A percentile compares a stretch with the other conserved stretches of the same genome.
Evolutionary conservation across 441 rosid genomes (phyloP).

Genomic region (Kokia cookei): DNA sequence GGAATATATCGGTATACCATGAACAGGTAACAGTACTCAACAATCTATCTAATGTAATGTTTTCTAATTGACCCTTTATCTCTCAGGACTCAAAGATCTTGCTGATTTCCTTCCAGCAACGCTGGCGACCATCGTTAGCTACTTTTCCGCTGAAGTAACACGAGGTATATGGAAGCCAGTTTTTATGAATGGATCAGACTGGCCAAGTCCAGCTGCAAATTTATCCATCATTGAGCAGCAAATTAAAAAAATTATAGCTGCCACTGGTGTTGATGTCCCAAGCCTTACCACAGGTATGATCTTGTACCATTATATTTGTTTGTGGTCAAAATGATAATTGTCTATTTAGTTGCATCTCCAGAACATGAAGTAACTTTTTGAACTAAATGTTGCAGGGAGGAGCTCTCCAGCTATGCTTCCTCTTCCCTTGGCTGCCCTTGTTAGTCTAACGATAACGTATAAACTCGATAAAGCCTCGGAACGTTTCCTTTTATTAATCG

Average conservation of each 20-base stretch:
- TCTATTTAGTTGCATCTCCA: neutral
- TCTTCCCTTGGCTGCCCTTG: conserved; percentile 87
- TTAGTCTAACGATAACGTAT: conserved; percentile 93
- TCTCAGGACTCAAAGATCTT: conserved; percentile 85
- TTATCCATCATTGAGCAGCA: conserved; percentile 77
- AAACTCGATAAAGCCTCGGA: conserved; percentile 81
- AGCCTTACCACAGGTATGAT: conserved; percentile 68
- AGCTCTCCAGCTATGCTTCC: conserved; percentile 85
- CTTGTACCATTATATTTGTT: neutral
- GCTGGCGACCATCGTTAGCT: conserved; percentile 83
- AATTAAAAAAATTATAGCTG: conserved; percentile 77
- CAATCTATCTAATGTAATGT: neutral
- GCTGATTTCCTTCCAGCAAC: conserved; percentile 96
- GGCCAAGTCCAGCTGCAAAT: conserved; percentile 99
- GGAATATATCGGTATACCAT: neutral
- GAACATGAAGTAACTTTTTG: neutral
- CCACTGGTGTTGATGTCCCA: conserved; percentile 92
- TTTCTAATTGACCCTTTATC: neutral
- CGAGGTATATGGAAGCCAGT: conserved; percentile 97
- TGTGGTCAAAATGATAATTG: neutral
- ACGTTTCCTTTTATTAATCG: conserved; percentile 58
- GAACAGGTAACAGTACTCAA: neutral
- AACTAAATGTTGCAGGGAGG: conserved; percentile 48
- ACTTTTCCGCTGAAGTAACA: conserved; percentile 91
- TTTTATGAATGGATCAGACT: conserved; percentile 96